Percentiles rank a stretch among this genome's conserved stretches.
Conservation (phyloP, 2,329 filamentous ascomycete species). For the Pezicula radicicola region DNA sequence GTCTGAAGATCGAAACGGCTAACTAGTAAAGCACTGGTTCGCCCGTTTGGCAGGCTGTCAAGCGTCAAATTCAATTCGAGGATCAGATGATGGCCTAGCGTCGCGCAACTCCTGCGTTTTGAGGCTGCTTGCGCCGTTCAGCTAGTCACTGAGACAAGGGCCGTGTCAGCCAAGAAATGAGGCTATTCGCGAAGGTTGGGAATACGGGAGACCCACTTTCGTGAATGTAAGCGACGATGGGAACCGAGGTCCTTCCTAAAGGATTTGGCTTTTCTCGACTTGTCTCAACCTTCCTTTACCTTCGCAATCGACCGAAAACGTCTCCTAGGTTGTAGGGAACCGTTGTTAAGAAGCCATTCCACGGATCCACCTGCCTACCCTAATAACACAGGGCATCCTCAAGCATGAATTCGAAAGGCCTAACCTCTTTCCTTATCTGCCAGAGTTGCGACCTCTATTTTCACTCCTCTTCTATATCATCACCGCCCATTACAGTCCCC, state of each 20-base stretch:
- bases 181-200: not conserved
- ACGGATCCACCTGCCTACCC: too few relatives aligned
- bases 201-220: not conserved
- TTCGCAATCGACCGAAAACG: too few relatives aligned
- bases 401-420: too few relatives aligned
- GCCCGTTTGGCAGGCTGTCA: not conserved
- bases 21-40: not conserved
- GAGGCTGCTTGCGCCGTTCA: not conserved
- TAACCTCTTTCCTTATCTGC: too few relatives aligned
- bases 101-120: not conserved
- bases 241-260: not conserved
- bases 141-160: not conserved
- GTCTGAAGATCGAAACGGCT: conserved; percentile 1
- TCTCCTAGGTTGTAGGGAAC: too few relatives aligned
- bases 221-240: not conserved
- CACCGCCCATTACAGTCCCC: conserved; percentile 72
- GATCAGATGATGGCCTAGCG: not conserved
- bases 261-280: too few relatives aligned
- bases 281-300: too few relatives aligned
- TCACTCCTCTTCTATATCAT: conserved; percentile 10
- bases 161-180: not conserved
- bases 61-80: not conserved
- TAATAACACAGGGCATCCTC: too few relatives aligned
- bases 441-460: too few relatives aligned
- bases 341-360: too few relatives aligned